phyloP scores from a whole-genome alignment of 73 alveolate species.

The Paramecium tetraurelia region DNA sequence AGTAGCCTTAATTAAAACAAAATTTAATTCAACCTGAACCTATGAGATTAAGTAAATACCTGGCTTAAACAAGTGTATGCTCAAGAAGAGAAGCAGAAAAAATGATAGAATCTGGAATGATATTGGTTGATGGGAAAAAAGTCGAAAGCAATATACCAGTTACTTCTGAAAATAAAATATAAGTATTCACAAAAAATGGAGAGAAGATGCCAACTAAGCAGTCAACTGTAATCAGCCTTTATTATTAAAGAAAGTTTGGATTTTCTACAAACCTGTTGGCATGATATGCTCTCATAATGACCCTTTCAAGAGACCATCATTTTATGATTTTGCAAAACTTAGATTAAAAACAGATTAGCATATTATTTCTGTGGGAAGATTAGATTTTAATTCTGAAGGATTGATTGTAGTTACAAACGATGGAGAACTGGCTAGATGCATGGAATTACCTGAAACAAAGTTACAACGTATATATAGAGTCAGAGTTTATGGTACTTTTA shows the following conservation, averaged over 20 bases:
- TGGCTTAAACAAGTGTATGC: conserved; percentile 76
- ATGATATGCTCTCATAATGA: conserved; percentile 65
- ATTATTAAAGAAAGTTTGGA: conserved; percentile 48
- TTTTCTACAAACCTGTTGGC: conserved; percentile 64
- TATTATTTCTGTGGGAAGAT: conserved; percentile 70
- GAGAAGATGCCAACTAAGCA: conserved; percentile 51
- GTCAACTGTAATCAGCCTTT: background rate
- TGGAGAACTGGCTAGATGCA: conserved; percentile 78
- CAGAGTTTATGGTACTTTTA: conserved; percentile 79
- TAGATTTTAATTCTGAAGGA: conserved; percentile 82
- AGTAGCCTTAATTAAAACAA: background rate
- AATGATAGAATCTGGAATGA: conserved; percentile 73
- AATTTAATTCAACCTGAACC: background rate
- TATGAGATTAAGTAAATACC: conserved; percentile 45
- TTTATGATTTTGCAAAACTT: background rate
- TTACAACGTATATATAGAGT: conserved; percentile 77
- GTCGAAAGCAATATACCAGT: conserved; percentile 64
- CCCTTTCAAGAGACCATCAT: conserved; percentile 49
- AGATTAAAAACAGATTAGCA: background rate
- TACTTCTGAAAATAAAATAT: conserved; percentile 57
- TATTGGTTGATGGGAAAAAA: conserved; percentile 70
- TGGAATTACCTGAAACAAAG: conserved; percentile 68
- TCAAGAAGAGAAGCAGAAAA: conserved; percentile 81
- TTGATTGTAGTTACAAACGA: conserved; percentile 73
- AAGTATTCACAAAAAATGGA: conserved; percentile 70